Evolutionary conservation across 208 protist species (phyloP).

Genomic region (Willaertia magna): DNA sequence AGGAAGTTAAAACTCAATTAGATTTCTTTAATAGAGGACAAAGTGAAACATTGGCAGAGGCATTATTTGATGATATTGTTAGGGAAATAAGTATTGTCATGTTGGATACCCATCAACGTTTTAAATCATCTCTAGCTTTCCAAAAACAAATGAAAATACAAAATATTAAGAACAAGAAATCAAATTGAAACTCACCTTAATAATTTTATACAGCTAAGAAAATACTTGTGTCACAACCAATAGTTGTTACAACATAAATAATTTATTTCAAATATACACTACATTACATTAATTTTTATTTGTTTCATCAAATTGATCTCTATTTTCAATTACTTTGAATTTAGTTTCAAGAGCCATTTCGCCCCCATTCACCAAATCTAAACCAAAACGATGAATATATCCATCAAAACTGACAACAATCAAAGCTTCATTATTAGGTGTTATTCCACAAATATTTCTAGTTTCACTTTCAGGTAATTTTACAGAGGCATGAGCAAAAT

Average conservation of each 20-base stretch:
- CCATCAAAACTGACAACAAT: neutral
- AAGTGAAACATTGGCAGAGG: neutral
- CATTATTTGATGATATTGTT: neutral
- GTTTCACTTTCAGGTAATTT: neutral
- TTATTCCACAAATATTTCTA: constrained; percentile 4
- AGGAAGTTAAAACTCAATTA: neutral
- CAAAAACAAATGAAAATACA: neutral
- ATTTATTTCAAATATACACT: too few relatives aligned
- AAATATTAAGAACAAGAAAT: too few relatives aligned
- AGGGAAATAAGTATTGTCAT: neutral
- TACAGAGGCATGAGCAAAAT: neutral
- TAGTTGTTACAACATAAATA: too few relatives aligned
- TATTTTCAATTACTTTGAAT: neutral
- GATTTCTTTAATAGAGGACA: neutral
- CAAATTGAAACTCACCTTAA: too few relatives aligned
- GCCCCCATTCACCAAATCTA: neutral
- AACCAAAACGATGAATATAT: neutral
- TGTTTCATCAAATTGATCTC: too few relatives aligned
- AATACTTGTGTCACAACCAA: too few relatives aligned
- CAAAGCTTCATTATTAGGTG: neutral
- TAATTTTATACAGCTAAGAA: too few relatives aligned
- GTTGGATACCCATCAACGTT: neutral
- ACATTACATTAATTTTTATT: too few relatives aligned
- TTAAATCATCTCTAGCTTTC: neutral
- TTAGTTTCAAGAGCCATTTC: neutral